These are phyloP conservation scores for Stachybotrys echinatus DNA, from an alignment of 2,329 filamentous ascomycete species.

Conservation along the genomic window DNA sequence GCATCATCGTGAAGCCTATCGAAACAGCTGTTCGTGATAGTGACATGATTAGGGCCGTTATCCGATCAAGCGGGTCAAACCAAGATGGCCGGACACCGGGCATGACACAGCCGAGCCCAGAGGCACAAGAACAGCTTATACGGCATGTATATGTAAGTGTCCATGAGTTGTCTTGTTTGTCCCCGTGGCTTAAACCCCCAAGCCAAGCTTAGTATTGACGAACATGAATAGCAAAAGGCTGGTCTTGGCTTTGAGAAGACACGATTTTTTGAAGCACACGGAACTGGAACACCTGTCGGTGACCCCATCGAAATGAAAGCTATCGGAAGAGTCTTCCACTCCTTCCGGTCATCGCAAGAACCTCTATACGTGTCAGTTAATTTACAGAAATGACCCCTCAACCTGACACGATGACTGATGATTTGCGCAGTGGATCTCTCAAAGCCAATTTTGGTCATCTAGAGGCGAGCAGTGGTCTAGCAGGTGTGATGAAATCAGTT, in stretches of 20 bases:
- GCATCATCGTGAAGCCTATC: constrained; percentile 45
- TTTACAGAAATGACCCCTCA: not conserved
- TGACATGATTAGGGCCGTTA: constrained; percentile 30
- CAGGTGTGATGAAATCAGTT: constrained; percentile 6
- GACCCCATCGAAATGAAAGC: constrained; percentile 8
- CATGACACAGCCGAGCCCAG: constrained; percentile 24
- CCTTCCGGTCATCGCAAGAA: not conserved
- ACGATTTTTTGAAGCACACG: constrained; percentile 25
- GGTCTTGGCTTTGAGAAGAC: constrained; percentile 17
- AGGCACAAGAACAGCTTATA: constrained; percentile 16
- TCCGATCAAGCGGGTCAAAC: constrained; percentile 18
- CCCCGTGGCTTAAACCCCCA: too few relatives aligned
- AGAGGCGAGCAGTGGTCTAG: constrained; percentile 6
- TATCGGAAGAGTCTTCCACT: constrained; percentile 4
- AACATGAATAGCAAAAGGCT: too few relatives aligned
- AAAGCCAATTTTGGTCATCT: constrained; percentile 10
- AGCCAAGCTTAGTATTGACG: too few relatives aligned
- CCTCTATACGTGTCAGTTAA: constrained; percentile 6
- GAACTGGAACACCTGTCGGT: constrained; percentile 9
- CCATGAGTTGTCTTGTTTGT: too few relatives aligned
- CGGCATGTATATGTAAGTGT: constrained; percentile 18
- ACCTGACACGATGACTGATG: not conserved
- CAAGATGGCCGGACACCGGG: constrained; percentile 35
- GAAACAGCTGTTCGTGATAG: constrained; percentile 36
- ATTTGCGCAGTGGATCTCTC: constrained; percentile 4